Base-by-base conservation (phyloP, 352 stramenopile genomes). In the Phytophthora brassicae region DNA sequence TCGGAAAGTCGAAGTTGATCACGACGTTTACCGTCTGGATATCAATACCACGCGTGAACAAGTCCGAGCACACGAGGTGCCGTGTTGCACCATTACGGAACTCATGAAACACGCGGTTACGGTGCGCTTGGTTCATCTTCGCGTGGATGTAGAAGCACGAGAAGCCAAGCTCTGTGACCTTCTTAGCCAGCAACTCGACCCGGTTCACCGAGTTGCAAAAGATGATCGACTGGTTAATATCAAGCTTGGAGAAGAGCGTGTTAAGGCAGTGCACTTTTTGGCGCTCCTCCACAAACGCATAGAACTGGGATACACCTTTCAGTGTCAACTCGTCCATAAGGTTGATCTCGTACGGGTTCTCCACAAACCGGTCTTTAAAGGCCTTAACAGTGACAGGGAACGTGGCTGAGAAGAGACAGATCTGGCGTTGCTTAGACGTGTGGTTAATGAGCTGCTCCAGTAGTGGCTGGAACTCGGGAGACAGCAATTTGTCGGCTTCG, bases 1-100 rank as follows among this genome's bases (percentile, higher is more conserved):
- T 99, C 12, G 98, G 98, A 73, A 99, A 99, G 81, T 99, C 98
- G 74, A 99, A 99, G 81, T 99, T 99, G 79, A 99, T 99, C 33
- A 99, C 98, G n/a, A 99, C 97, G 71, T 99, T 99, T 19, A 99
- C 98, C 49, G 94, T 98, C 80, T 99, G 96, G 74, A 99, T 99
- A 73, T 99, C 97, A 55, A 99, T 99, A 72, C 98, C 98, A 52
- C 98, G 92, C 48, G 97, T 99, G 73, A 99, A 99, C 43, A 99
- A 79, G 68, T 99, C 98, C 67, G 89, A 98, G 62, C 92, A 99
- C 42, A 99, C 97, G 28, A 99, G 81, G 74, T 99, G 96, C 38
- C 97, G 87, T 38, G 97, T 99, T 2, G 92, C 94, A 41, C 97
- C 97, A 60, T 99, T 99, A 46, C 96, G 90, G 77, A 99, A 99